Base-by-base conservation (phyloP, 202 grass and related monocot species). In the Setaria viridis region DNA sequence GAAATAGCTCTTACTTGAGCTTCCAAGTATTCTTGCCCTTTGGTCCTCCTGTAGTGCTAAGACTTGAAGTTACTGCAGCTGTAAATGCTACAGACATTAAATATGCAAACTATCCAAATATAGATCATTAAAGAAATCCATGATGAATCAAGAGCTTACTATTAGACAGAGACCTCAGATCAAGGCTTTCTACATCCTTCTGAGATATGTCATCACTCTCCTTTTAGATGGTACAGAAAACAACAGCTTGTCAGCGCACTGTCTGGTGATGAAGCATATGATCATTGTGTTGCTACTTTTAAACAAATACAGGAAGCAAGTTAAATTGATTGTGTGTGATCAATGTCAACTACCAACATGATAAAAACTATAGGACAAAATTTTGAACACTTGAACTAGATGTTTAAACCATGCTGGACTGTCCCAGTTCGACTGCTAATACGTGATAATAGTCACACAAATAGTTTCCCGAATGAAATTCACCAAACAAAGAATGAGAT, bases 11-110 rank as follows among this genome's bases (percentile, higher is more conserved):
- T 88, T 94, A 99, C 96, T 96, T 99, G 54, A 94, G 88, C 84
- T 92, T 99, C 96, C 93, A 99, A 72, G 76, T 96, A 48, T 81
- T 34, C 70, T 99, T 99, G 62, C 87, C 90, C 33, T 93, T 86
- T 14, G 65, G 60, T 50, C 65, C 74, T 84, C 62, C 88, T 68
- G 62, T 63, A 20, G 77, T 51, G 66, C 53, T 75, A 59, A 89
- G 58, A 15, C 48, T 57, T 16, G 66, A 66, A 59, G 37, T 84
- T 90, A 83, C 33, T 85, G 77, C 20, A 84, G 62, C 78, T 90
- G 78, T 82, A 82, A 51, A 62, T 50, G 13, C 43, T 30, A 71
- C 17, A 58, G 10, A 29, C 21, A 62, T 30, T 29, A 62, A 62
- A 62, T 30, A 62, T 30, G 10, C n/a, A 29, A 62, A 62, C 21